phyloP scores from a whole-genome alignment of 2,329 filamentous ascomycete genomes.

The Neonectria magnoliae region DNA sequence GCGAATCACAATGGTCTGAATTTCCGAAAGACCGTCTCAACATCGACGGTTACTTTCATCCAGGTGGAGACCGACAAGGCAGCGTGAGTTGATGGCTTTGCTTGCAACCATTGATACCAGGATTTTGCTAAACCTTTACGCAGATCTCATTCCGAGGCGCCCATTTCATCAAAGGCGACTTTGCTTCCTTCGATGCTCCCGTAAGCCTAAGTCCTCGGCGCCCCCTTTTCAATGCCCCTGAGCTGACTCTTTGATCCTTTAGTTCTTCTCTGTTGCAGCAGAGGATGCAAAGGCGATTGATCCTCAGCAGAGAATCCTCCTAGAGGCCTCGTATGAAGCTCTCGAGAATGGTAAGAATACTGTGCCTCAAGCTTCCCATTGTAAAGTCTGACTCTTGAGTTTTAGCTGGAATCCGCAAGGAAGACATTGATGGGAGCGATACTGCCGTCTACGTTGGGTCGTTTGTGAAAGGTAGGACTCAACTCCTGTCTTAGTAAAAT shows the following conservation, averaged over 20 bases:
- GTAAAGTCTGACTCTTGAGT: neutral
- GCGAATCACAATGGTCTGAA: conserved; percentile 59
- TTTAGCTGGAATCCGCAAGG: conserved; percentile 56
- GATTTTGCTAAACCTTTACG: conserved; percentile 15
- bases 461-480: conserved; percentile 57
- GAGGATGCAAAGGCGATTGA: conserved; percentile 64
- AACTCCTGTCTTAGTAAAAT: neutral
- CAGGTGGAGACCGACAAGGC: conserved; percentile 59
- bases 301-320: conserved; percentile 61
- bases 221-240: conserved; percentile 7
- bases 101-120: neutral
- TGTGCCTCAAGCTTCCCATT: neutral
- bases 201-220: conserved; percentile 47
- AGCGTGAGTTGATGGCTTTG: conserved; percentile 49
- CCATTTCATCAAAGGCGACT: conserved; percentile 60
- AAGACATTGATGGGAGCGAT: conserved; percentile 56
- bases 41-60: conserved; percentile 63
- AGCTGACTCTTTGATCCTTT: neutral
- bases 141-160: conserved; percentile 60
- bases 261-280: conserved; percentile 63
- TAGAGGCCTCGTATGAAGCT: conserved; percentile 62
- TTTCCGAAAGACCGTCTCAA: conserved; percentile 62
- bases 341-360: conserved; percentile 56
- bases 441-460: conserved; percentile 62
- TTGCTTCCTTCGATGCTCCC: conserved; percentile 60